Conservation (phyloP, 371 early-diverging fungal species). For the Chytridium lagenaria region DNA sequence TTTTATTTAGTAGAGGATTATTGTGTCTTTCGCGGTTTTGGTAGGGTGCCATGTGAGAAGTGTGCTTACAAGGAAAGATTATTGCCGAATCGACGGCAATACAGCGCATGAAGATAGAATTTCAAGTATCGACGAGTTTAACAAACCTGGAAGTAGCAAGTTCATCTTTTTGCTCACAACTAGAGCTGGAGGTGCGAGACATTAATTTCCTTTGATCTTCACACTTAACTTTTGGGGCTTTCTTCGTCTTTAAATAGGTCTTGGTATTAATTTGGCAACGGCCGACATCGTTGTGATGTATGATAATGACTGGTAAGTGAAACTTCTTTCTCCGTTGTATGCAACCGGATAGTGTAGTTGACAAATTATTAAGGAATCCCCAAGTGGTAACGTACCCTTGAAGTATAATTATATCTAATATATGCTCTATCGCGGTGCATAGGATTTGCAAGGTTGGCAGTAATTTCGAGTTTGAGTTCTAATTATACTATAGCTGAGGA, state of each 20-base stretch:
- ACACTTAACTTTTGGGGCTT: not conserved
- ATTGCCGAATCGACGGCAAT: conserved; percentile 98
- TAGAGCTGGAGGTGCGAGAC: conserved; percentile 87
- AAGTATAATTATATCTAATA: conserved; percentile 20
- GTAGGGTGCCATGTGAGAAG: conserved; percentile 41
- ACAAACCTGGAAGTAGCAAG: conserved; percentile 85
- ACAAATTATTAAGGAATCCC: conserved; percentile 37
- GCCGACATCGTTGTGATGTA: conserved; percentile 98
- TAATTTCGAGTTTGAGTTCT: conserved; percentile 35
- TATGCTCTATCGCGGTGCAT: not conserved
- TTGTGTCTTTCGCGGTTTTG: conserved; percentile 85
- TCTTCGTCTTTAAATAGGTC: too few relatives aligned
- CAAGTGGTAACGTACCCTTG: conserved; percentile 39
- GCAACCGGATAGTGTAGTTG: not conserved
- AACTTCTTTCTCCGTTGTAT: too few relatives aligned
- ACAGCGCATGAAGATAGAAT: conserved; percentile 95
- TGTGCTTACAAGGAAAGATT: conserved; percentile 59
- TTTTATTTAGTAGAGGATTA: conserved; percentile 88
- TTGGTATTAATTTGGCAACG: conserved; percentile 98
- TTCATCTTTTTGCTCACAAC: conserved; percentile 98
- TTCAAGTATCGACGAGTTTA: conserved; percentile 94
- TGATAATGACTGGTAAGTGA: conserved; percentile 91
- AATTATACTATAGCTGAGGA: conserved; percentile 64
- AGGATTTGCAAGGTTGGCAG: conserved; percentile 44
- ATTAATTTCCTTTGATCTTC: not conserved